A percentile compares a stretch with the other conserved stretches of the same genome.
These are phyloP conservation scores for Aspergillus diversus DNA, from an alignment of 495 filamentous ascomycete species.

Conservation along the genomic window DNA sequence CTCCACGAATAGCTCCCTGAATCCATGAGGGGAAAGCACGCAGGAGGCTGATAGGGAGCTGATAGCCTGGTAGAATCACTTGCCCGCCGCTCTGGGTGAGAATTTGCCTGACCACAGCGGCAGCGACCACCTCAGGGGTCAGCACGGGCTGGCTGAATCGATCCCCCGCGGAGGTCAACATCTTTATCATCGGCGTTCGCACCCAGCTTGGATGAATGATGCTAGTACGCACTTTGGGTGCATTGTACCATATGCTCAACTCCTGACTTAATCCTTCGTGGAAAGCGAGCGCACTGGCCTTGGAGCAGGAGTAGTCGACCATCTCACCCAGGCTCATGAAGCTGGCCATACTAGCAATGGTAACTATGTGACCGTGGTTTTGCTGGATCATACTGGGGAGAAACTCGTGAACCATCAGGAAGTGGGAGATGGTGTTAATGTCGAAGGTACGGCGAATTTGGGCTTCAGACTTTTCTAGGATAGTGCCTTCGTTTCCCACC, in stretches of 20 bases:
- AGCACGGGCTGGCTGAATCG: too few species aligned
- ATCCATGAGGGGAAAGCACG: too few species aligned
- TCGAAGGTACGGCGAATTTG: conserved; percentile 55
- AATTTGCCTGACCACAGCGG: too few species aligned
- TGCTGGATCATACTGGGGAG: conserved; percentile 60
- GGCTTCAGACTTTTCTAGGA: conserved; percentile 49
- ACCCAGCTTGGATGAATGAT: too few species aligned
- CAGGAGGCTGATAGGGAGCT: too few species aligned
- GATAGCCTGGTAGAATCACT: too few species aligned
- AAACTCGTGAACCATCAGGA: conserved; percentile 59
- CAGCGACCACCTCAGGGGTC: too few species aligned
- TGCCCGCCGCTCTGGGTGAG: too few species aligned
- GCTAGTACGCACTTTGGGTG: conserved; percentile 46
- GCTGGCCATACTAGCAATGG: conserved; percentile 56
- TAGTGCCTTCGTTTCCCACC: conserved; percentile 45
- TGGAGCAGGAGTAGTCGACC: conserved; percentile 57
- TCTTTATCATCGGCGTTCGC: too few species aligned
- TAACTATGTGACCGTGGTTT: conserved; percentile 64
- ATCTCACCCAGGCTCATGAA: conserved; percentile 52
- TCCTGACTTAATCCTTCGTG: conserved; percentile 53
- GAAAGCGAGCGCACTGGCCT: conserved; percentile 59
- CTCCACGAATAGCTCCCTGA: too few species aligned
- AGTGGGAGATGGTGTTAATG: conserved; percentile 62
- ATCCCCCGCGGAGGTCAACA: too few species aligned
- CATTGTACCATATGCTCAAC: conserved; percentile 41